phyloP scores from a whole-genome alignment of 1,284 basidiomycete genomes.

The Xanthoconium separans region DNA sequence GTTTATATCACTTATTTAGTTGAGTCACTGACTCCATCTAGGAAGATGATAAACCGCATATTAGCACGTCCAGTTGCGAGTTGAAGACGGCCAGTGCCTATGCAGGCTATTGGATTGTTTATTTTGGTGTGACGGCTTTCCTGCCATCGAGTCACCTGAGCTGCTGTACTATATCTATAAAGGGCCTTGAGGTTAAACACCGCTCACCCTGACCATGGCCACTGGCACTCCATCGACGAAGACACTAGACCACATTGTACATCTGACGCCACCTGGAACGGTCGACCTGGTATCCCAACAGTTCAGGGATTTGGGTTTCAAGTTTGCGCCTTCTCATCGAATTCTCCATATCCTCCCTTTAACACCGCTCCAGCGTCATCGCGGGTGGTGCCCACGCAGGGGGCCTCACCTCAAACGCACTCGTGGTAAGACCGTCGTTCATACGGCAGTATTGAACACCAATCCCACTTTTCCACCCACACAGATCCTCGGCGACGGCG shows the following conservation, averaged over 20 bases:
- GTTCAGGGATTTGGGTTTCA: slow-evolving; percentile 64
- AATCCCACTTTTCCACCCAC: not conserved
- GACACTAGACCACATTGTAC: slow-evolving; percentile 64
- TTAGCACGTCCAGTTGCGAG: too few relatives aligned
- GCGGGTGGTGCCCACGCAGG: slow-evolving; percentile 62
- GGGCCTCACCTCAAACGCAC: slow-evolving; percentile 61
- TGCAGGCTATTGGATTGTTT: too few relatives aligned
- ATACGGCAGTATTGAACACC: too few relatives aligned
- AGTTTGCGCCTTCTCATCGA: slow-evolving; percentile 37
- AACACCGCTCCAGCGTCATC: slow-evolving; percentile 45
- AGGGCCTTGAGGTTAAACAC: not conserved
- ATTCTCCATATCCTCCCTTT: not conserved
- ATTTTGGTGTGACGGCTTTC: too few relatives aligned
- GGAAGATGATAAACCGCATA: too few relatives aligned
- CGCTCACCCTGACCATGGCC: slow-evolving; percentile 9
- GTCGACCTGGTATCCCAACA: slow-evolving; percentile 49
- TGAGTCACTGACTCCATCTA: too few relatives aligned
- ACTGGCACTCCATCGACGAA: slow-evolving; percentile 37
- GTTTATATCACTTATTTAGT: too few relatives aligned
- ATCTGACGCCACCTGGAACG: slow-evolving; percentile 61
- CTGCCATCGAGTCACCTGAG: not conserved
- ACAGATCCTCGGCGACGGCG: slow-evolving; percentile 57
- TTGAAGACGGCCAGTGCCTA: too few relatives aligned
- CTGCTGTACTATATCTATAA: not conserved
- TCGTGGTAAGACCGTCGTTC: slow-evolving; percentile 45